phyloP scores from a whole-genome alignment of 2,329 filamentous ascomycete species.

The Clarireedia monteithiana region DNA sequence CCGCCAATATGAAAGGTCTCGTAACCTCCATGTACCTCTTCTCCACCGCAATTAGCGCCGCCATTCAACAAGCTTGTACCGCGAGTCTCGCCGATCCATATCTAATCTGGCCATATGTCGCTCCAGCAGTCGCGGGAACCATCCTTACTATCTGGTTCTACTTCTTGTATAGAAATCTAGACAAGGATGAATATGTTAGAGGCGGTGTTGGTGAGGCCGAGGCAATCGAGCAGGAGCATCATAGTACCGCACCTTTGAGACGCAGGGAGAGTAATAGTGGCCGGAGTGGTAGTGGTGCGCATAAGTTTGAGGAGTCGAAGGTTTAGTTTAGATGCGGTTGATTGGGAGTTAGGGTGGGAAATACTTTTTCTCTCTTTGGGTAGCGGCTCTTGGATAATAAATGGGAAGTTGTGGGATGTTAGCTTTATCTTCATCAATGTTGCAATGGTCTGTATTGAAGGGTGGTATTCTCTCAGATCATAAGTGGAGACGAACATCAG shows the following conservation, averaged over 20 bases:
- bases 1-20: conserved; percentile 70
- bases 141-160: conserved; percentile 58
- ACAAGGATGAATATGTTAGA: conserved; percentile 44
- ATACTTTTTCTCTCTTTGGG: no score
- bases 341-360: no score
- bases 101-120: conserved; percentile 63
- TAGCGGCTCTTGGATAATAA: no score
- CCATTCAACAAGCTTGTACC: conserved; percentile 14
- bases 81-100: conserved; percentile 46
- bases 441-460: no score
- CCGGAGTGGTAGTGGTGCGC: background rate
- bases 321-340: background rate
- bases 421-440: no score
- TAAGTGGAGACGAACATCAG: no score
- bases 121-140: conserved; percentile 54
- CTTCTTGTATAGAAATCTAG: conserved; percentile 55
- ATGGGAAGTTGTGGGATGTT: no score
- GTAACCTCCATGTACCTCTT: conserved; percentile 63
- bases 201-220: background rate
- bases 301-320: background rate
- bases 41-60: conserved; percentile 50
- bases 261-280: background rate
- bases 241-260: background rate
- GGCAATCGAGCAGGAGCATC: background rate
- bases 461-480: no score